Conservation (phyloP, 495 filamentous ascomycete genomes). For the Neurospora terricola region DNA sequence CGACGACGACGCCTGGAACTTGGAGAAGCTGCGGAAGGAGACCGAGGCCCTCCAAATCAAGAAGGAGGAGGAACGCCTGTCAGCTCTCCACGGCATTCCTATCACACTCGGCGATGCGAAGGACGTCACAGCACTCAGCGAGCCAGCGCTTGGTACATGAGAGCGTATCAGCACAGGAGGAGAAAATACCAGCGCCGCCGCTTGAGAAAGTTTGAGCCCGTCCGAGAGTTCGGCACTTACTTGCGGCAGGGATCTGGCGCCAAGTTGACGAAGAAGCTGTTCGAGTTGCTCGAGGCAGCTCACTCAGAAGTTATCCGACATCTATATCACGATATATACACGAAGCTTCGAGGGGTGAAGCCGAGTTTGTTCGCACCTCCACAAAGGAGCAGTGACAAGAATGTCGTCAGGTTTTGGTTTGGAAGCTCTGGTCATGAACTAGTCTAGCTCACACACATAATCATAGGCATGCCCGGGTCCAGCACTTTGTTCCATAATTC, state of each 20-base stretch:
- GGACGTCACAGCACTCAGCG: neutral
- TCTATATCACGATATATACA: neutral
- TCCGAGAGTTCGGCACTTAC: neutral
- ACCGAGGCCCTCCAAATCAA: constrained; percentile 55
- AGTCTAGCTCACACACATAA: neutral
- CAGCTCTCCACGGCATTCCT: constrained; percentile 19
- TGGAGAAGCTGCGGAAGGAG: constrained; percentile 63
- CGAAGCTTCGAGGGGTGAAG: neutral
- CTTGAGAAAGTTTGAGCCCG: neutral
- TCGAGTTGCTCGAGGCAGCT: neutral
- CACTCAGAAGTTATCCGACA: neutral
- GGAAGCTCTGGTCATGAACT: neutral
- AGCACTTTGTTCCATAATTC: neutral
- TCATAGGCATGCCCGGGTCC: neutral
- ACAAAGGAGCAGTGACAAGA: neutral
- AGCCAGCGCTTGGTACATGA: constrained; percentile 21
- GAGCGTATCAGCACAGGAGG: neutral
- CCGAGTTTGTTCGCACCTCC: neutral
- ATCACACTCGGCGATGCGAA: neutral
- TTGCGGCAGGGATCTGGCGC: neutral
- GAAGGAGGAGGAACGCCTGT: constrained; percentile 51
- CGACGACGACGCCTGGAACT: constrained; percentile 61
- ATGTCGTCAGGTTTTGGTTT: neutral
- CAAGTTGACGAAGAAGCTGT: neutral
- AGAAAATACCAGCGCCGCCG: constrained; percentile 8